Base-by-base conservation (phyloP, 164 flowering plant species). In the Piper longum region DNA sequence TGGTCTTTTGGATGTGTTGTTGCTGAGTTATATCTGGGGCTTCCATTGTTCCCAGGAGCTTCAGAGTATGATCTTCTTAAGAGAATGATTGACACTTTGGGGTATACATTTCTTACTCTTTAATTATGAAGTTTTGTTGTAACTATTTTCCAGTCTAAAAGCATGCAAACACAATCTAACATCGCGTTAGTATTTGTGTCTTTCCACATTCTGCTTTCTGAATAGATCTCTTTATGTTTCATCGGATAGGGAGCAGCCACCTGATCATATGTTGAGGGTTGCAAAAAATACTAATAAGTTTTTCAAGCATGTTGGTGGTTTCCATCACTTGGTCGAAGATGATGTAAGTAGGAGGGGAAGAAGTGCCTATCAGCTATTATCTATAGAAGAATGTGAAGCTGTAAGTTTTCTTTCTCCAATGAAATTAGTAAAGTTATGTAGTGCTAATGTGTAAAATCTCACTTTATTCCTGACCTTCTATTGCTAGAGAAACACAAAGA, bases 1-100 rank as follows among this genome's bases (percentile, higher is more conserved):
- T 95, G 99, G 99, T 95, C 99, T 62, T 85, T 95, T 78, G 99
- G 99, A 4, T 95, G 99, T 79, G 89, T 95, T 60, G 96, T 91
- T 65, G 96, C 95, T 44, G 99, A 95, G 74, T 73, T 95, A 72
- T 95, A 87, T 80, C 74, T 95, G 56, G 99, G 99, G 60, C 69
- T 95, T 64, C 99, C 99, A 36, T 74, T 95, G 43, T 95, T 95
- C 67, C 96, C 99, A n/a, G 99, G 99, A 59, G 86, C 85, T 67
- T 95, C 98, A 58, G 98, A 91, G 67, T 91, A 83, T 81, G 99
- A 95, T 84, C 96, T 95, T 67, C 78, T 95, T 56, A 81, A 74
- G 74, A 75, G 99, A 75, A 91, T 91, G 96, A 77, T 84, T 68
- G 73, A 73, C 70, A 86, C 82, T 67, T 85, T 91, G 56, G 99